Evolutionary conservation across 768 basidiomycete genomes (phyloP).

Genomic region (Porpolomopsis calyptriformis): DNA sequence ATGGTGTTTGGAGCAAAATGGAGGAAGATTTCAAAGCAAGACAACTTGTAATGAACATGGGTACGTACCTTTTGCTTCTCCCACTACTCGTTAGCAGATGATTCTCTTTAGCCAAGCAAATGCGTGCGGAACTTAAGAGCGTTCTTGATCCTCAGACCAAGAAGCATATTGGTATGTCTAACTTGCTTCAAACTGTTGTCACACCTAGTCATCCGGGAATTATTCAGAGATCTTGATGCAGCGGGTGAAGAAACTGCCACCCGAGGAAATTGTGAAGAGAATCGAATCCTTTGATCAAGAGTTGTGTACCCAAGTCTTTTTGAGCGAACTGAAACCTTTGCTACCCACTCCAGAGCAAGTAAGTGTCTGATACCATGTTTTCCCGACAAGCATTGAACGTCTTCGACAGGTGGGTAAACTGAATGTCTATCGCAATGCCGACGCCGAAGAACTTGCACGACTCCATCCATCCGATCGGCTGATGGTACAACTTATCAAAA

Average conservation of each 20-base stretch:
- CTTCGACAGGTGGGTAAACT: slow-evolving; percentile 66
- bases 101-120: slow-evolving; percentile 55
- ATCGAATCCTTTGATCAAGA: slow-evolving; percentile 83
- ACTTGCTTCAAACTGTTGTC: neutral
- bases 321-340: slow-evolving; percentile 79
- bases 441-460: slow-evolving; percentile 71
- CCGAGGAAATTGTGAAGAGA: slow-evolving; percentile 75
- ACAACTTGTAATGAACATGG: slow-evolving; percentile 86
- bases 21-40: slow-evolving; percentile 97
- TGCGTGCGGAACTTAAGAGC: slow-evolving; percentile 81
- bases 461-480: slow-evolving; percentile 93
- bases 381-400: slow-evolving; percentile 3
- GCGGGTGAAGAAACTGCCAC: slow-evolving; percentile 69
- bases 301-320: slow-evolving; percentile 79
- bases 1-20: slow-evolving; percentile 93
- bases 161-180: slow-evolving; percentile 81
- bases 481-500: slow-evolving; percentile 95
- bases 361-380: slow-evolving; percentile 8
- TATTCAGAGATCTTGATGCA: slow-evolving; percentile 82
- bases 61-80: slow-evolving; percentile 30
- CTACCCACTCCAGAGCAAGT: slow-evolving; percentile 90
- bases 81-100: slow-evolving; percentile 8
- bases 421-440: slow-evolving; percentile 81
- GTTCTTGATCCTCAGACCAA: slow-evolving; percentile 86
- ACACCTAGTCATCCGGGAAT: slow-evolving; percentile 2